Conservation (phyloP, 164 flowering plant genomes). For the Magnolia sinica region DNA sequence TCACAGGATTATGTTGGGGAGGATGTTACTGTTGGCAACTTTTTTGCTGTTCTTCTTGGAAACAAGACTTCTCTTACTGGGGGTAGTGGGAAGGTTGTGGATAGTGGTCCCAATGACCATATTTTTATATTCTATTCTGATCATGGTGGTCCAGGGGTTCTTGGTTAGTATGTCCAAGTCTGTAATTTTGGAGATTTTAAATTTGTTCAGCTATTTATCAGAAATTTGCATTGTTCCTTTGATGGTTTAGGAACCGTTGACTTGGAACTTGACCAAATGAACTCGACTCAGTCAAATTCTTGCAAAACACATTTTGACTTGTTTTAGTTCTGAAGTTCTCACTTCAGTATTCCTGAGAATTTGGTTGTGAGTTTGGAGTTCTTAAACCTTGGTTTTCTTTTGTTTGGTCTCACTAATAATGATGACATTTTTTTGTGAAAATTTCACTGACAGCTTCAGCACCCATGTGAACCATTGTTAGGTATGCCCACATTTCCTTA, state of each 20-base stretch:
- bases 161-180: conserved; percentile 49
- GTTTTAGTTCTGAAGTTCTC: not conserved
- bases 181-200: not conserved
- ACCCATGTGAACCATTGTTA: conserved; percentile 14
- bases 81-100: conserved; percentile 85
- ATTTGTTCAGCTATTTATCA: not conserved
- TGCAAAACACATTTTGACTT: not conserved
- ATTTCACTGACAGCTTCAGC: not conserved
- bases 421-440: not conserved
- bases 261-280: not conserved
- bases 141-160: conserved; percentile 94
- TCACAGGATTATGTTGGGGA: conserved; percentile 85
- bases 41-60: conserved; percentile 77
- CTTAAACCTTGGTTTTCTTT: not conserved
- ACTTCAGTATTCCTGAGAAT: not conserved
- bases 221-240: not conserved
- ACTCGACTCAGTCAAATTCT: not conserved
- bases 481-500: conserved; percentile 56
- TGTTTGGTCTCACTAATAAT: not conserved
- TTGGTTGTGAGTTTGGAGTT: not conserved
- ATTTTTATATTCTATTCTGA: conserved; percentile 74
- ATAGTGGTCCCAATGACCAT: conserved; percentile 79
- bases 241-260: not conserved
- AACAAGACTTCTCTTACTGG: conserved; percentile 71
- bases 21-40: conserved; percentile 62